Conservation (phyloP, 306 rosid species). For the Pterocarpus macrocarpus region DNA sequence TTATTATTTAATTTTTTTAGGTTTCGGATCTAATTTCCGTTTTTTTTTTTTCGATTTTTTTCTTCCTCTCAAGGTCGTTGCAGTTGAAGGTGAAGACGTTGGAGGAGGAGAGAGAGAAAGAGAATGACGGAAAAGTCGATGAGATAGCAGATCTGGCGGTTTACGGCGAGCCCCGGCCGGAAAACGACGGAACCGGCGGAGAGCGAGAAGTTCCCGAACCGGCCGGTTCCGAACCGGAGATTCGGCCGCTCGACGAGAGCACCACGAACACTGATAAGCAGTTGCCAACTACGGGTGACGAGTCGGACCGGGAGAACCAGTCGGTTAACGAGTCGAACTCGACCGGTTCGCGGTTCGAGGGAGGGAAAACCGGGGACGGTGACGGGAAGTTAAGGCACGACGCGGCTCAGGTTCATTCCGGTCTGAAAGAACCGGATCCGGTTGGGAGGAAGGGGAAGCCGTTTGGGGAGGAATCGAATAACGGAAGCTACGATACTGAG, state of each 20-base stretch:
- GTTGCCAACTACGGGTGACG: constrained; percentile 51
- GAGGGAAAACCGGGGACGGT: constrained; percentile 51
- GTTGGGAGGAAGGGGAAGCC: constrained; percentile 44
- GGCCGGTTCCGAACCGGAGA: constrained; percentile 50
- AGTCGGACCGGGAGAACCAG: constrained; percentile 74
- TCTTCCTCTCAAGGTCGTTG: constrained; percentile 59
- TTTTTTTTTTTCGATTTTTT: neutral
- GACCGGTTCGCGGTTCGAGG: constrained; percentile 71
- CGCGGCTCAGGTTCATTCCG: constrained; percentile 38
- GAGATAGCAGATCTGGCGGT: constrained; percentile 75
- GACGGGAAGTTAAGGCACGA: constrained; percentile 35
- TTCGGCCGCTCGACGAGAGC: constrained; percentile 46
- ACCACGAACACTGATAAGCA: constrained; percentile 36
- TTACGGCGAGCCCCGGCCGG: constrained; percentile 53
- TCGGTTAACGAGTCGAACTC: constrained; percentile 89
- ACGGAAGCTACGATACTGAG: constrained; percentile 71
- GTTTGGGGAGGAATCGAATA: constrained; percentile 64
- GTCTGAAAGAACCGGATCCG: constrained; percentile 48
- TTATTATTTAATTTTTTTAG: neutral
- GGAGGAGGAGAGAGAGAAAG: constrained; percentile 66
- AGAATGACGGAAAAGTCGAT: constrained; percentile 45
- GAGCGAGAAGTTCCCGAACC: constrained; percentile 46
- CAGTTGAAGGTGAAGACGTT: constrained; percentile 75
- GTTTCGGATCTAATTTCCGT: constrained; percentile 60
- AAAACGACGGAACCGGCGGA: constrained; percentile 60